Percentiles rank a stretch among this genome's conserved stretches.
Evolutionary conservation across 140 eudicot species (phyloP).

Genomic region (Flaveria floridana): DNA sequence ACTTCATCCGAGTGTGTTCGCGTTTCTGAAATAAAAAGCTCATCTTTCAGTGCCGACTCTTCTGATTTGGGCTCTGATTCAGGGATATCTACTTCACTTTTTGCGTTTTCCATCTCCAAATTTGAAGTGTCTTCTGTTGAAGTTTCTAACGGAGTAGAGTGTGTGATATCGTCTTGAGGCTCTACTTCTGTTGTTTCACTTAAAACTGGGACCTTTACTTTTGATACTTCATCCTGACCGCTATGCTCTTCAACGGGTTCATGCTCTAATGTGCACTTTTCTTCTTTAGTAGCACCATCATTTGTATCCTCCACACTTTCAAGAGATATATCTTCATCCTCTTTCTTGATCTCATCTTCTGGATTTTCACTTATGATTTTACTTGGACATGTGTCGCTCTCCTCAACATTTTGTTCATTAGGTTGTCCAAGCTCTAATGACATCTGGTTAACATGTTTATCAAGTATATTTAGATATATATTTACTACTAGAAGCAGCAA

Average conservation of each 20-base stretch:
- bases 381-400: background rate
- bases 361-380: slow-evolving; percentile 22
- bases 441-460: slow-evolving; percentile 24
- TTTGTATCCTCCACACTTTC: slow-evolving; percentile 16
- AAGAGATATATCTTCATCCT: slow-evolving; percentile 7
- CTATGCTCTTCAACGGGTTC: slow-evolving; percentile 24
- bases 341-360: slow-evolving; percentile 28
- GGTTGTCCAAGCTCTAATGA: slow-evolving; percentile 26
- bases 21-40: slow-evolving; percentile 21
- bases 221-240: slow-evolving; percentile 30
- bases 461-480: slow-evolving; percentile 6
- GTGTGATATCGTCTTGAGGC: slow-evolving; percentile 30
- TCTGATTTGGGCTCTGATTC: slow-evolving; percentile 23
- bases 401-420: slow-evolving; percentile 31
- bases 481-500: slow-evolving; percentile 2
- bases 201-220: slow-evolving; percentile 21
- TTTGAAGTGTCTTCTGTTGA: slow-evolving; percentile 25
- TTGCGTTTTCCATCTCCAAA: slow-evolving; percentile 24
- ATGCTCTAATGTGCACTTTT: slow-evolving; percentile 21
- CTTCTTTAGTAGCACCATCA: slow-evolving; percentile 24
- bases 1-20: slow-evolving; percentile 24
- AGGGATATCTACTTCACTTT: slow-evolving; percentile 32
- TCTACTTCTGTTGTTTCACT: slow-evolving; percentile 30
- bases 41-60: slow-evolving; percentile 23
- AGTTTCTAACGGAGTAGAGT: slow-evolving; percentile 16